These are phyloP conservation scores for Astragalus glycyphyllos DNA, from an alignment of 306 rosid genomes.

Conservation along the genomic window DNA sequence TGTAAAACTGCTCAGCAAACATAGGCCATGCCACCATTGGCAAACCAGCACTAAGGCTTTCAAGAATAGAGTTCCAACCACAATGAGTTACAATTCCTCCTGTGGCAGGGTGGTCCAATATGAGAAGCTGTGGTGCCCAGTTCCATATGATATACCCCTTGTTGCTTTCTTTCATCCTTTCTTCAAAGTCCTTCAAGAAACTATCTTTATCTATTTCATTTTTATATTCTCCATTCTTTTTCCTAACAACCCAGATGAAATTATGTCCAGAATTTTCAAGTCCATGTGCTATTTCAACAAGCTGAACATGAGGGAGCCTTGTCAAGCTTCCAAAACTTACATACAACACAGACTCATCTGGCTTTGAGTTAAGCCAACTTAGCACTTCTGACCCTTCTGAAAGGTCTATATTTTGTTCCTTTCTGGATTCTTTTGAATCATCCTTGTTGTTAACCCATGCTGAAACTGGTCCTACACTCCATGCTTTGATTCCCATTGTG, in stretches of 20 bases:
- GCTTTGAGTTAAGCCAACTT: constrained; percentile 42
- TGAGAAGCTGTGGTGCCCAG: constrained; percentile 43
- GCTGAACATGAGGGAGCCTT: constrained; percentile 25
- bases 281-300: constrained; percentile 40
- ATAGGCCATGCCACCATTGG: constrained; percentile 46
- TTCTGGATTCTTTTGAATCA: background rate
- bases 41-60: constrained; percentile 31
- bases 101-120: constrained; percentile 36
- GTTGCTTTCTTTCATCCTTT: constrained; percentile 24
- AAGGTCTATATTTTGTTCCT: constrained; percentile 16
- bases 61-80: constrained; percentile 44
- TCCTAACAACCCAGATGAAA: constrained; percentile 42
- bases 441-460: constrained; percentile 17
- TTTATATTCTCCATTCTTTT: background rate
- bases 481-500: constrained; percentile 35
- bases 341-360: constrained; percentile 33
- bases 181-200: constrained; percentile 26
- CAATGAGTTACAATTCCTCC: constrained; percentile 42
- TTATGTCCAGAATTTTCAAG: constrained; percentile 40
- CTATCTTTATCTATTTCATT: background rate
- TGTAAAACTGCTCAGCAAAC: constrained; percentile 44
- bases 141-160: constrained; percentile 38
- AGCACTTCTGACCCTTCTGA: constrained; percentile 10
- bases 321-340: constrained; percentile 45
- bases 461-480: constrained; percentile 51